These are phyloP conservation scores for Silene uniflora DNA, from an alignment of 148 eudicot species.

Conservation along the genomic window DNA sequence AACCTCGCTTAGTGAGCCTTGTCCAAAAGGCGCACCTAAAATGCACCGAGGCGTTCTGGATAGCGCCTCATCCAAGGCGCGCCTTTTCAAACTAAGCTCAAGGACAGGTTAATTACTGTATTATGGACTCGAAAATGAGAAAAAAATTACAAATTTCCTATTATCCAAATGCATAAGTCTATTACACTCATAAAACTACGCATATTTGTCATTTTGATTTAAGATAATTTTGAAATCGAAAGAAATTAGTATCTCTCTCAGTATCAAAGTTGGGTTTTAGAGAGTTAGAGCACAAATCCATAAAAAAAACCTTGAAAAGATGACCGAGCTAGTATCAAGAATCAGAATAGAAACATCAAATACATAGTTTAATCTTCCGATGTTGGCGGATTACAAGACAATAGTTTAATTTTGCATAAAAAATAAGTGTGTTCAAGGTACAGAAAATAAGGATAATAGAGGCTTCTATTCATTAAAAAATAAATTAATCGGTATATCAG, in stretches of 20 bases:
- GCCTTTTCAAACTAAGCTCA: too few species aligned
- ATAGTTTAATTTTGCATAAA: constrained; percentile 7
- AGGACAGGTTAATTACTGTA: constrained; percentile 41
- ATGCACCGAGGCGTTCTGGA: too few species aligned
- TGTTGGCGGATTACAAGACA: constrained; percentile 52
- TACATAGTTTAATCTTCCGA: constrained; percentile 56
- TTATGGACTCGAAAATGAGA: neutral
- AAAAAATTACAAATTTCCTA: neutral
- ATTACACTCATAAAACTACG: neutral
- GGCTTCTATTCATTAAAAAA: constrained; percentile 68
- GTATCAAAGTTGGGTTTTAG: neutral
- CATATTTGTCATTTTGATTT: neutral
- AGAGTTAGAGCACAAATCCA: neutral
- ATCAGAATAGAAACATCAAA: constrained; percentile 97
- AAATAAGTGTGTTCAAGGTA: constrained; percentile 78
- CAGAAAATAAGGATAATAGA: constrained; percentile 71
- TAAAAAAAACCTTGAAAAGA: constrained; percentile 1
- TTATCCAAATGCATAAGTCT: neutral
- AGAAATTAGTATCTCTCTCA: neutral
- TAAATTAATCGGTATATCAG: constrained; percentile 14
- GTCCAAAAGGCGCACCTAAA: too few species aligned
- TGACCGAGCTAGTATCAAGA: constrained; percentile 53
- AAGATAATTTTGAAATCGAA: neutral
- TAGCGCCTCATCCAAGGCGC: too few species aligned
- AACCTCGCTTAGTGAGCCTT: too few species aligned